A percentile compares a stretch with the other conserved stretches of the same genome.
phyloP scores from a whole-genome alignment of 371 early-diverging fungal genomes.

The Paraphysoderma sedebokerense region DNA sequence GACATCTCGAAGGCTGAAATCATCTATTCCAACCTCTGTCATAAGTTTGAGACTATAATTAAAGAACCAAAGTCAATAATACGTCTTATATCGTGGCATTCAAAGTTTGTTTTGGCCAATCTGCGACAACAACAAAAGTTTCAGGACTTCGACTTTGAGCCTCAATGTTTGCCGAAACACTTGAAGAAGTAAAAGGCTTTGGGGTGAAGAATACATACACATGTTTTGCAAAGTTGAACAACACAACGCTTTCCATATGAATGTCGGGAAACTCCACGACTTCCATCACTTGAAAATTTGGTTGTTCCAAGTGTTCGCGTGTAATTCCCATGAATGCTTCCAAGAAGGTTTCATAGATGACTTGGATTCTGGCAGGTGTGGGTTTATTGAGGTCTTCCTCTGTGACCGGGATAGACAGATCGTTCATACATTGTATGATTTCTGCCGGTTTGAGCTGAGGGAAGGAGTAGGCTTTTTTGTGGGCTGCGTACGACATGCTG shows the following conservation, averaged over 20 bases:
- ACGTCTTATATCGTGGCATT: too few species aligned
- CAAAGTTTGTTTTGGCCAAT: too few species aligned
- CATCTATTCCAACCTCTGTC: conserved; percentile 41
- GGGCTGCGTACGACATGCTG: too few species aligned
- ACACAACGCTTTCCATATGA: conserved; percentile 16
- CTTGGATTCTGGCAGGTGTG: conserved; percentile 24
- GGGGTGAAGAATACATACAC: too few species aligned
- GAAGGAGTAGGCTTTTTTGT: too few species aligned
- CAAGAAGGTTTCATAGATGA: conserved; percentile 36
- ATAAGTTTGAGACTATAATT: conserved; percentile 31
- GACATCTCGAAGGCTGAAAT: conserved; percentile 52
- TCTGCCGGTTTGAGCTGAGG: conserved; percentile 36
- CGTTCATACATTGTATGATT: conserved; percentile 37
- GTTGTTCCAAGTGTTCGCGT: conserved; percentile 18
- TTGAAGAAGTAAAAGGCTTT: too few species aligned
- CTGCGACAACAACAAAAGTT: too few species aligned
- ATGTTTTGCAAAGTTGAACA: conserved; percentile 20
- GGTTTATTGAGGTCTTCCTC: conserved; percentile 47
- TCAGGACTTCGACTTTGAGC: too few species aligned
- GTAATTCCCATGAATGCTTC: conserved; percentile 35
- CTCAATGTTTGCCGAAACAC: too few species aligned
- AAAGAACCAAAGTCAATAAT: too few species aligned
- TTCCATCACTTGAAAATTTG: conserved; percentile 20
- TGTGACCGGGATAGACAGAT: conserved; percentile 35
- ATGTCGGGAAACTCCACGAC: conserved; percentile 32